Percentiles rank a stretch among this genome's conserved stretches.
Evolutionary conservation across 768 basidiomycete species (phyloP).

Genomic region (Psilocybe sp.): DNA sequence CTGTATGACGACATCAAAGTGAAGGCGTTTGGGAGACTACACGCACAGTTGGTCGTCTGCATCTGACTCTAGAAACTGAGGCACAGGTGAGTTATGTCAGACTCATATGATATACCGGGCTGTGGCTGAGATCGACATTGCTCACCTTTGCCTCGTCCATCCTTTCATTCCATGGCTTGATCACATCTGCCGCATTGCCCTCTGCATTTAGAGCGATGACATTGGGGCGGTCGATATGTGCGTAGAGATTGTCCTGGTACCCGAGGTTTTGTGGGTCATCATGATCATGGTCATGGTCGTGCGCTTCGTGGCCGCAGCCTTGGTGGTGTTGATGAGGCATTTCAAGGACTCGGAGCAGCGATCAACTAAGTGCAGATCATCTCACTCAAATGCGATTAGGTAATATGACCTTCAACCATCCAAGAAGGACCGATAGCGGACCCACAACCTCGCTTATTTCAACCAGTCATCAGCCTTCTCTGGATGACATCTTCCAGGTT

Average conservation of each 20-base stretch:
- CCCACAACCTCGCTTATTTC: too few species aligned
- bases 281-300: conserved; percentile 55
- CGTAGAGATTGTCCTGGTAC: conserved; percentile 69
- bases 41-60: conserved; percentile 84
- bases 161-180: conserved; percentile 87
- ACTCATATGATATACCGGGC: background rate
- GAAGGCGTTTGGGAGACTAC: background rate
- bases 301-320: conserved; percentile 56
- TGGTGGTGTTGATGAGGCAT: conserved; percentile 62
- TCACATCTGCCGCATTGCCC: conserved; percentile 50
- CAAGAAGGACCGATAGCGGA: too few species aligned
- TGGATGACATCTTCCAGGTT: too few species aligned
- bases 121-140: background rate
- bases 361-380: background rate
- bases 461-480: too few species aligned
- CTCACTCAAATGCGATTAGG: background rate
- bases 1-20: conserved; percentile 2
- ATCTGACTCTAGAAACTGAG: conserved; percentile 82
- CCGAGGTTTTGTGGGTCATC: conserved; percentile 36
- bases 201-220: conserved; percentile 76
- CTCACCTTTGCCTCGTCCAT: conserved; percentile 64
- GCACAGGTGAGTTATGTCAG: background rate
- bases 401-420: too few species aligned
- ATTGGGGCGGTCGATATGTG: conserved; percentile 75
- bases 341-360: background rate